Evolutionary conservation across 2,329 filamentous ascomycete species (phyloP).

Genomic region (Canariomyces notabilis): DNA sequence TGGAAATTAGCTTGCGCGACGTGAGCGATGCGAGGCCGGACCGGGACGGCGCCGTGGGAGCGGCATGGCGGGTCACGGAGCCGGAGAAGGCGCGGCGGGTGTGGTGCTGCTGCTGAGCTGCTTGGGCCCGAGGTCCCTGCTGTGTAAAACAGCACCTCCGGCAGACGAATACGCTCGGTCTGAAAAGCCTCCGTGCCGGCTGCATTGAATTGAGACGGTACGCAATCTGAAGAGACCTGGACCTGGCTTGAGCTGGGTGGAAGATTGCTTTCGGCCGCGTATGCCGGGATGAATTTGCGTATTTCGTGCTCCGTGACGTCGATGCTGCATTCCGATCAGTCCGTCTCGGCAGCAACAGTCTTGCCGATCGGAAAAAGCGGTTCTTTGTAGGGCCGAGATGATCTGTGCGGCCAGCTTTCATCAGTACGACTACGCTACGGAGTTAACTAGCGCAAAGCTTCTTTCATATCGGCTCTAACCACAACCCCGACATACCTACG

Average conservation of each 20-base stretch:
- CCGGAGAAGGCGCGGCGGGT: slow-evolving; percentile 21
- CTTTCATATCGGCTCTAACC: background rate
- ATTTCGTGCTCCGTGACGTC: slow-evolving; percentile 9
- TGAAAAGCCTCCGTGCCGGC: slow-evolving; percentile 2
- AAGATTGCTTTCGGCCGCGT: too few species aligned
- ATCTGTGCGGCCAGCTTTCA: background rate
- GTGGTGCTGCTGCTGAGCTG: slow-evolving; percentile 6
- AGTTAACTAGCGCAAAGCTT: background rate
- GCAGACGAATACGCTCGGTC: background rate
- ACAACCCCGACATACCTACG: too few species aligned
- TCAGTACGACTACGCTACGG: background rate
- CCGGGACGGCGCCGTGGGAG: slow-evolving; percentile 36
- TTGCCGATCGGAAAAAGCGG: slow-evolving; percentile 8
- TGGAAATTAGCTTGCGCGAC: slow-evolving; percentile 72
- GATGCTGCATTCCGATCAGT: background rate
- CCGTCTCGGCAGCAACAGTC: slow-evolving; percentile 1
- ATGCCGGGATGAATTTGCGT: background rate
- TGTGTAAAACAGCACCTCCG: background rate
- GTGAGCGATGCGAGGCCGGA: slow-evolving; percentile 53
- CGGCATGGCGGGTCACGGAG: slow-evolving; percentile 13
- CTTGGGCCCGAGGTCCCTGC: background rate
- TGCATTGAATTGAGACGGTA: slow-evolving; percentile 3
- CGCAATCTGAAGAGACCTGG: background rate
- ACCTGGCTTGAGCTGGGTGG: background rate
- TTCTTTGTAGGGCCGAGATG: slow-evolving; percentile 6